phyloP scores from a whole-genome alignment of 2,329 filamentous ascomycete species.

The Gnomoniopsis smithogilvyi region DNA sequence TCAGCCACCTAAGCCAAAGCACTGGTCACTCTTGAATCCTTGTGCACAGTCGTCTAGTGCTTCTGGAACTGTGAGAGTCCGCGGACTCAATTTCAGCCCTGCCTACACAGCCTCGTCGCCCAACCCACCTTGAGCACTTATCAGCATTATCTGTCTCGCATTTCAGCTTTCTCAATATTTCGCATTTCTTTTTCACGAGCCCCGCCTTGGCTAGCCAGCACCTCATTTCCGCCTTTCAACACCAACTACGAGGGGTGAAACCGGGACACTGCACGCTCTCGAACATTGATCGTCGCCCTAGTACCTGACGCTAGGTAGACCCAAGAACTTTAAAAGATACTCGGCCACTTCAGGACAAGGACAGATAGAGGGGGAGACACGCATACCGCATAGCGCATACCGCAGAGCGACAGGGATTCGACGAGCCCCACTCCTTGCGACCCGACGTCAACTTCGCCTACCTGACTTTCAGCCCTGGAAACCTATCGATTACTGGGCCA shows the following conservation, averaged over 20 bases:
- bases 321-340: not conserved
- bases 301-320: not conserved
- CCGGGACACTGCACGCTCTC: not conserved
- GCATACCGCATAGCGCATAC: not conserved
- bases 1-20: not conserved
- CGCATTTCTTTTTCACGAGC: not conserved
- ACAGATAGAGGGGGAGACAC: too few relatives aligned
- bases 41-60: not conserved
- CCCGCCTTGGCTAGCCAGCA: not conserved
- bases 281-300: not conserved
- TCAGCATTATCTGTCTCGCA: not conserved
- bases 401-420: not conserved
- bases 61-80: not conserved
- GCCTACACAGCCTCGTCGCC: slow-evolving; percentile 8
- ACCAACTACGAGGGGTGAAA: not conserved
- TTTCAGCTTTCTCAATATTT: not conserved
- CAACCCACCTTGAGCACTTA: not conserved
- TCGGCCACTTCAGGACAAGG: too few relatives aligned
- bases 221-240: not conserved
- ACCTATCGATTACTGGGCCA: slow-evolving; percentile 9
- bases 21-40: too few relatives aligned
- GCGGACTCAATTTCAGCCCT: not conserved
- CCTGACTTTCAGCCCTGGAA: not conserved
- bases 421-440: not conserved
- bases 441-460: slow-evolving; percentile 1